Percentiles rank a stretch among this genome's conserved stretches.
These are phyloP conservation scores for Marchantia paleacea DNA, from an alignment of 225 moss, liverwort and hornwort species.

Conservation along the genomic window DNA sequence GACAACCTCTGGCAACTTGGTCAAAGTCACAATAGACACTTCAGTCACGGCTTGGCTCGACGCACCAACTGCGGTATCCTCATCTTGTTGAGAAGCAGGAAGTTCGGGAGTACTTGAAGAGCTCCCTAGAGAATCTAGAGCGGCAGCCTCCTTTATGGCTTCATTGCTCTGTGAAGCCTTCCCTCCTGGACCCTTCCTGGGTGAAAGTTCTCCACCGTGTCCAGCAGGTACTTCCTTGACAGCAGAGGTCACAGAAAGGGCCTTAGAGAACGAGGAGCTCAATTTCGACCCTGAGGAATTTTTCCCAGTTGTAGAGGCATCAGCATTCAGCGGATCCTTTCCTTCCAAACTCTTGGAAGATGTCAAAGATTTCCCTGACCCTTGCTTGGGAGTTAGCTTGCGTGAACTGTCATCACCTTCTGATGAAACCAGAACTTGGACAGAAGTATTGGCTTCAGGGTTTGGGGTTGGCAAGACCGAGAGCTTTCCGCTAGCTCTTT, in stretches of 20 bases:
- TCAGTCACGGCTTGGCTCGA: background rate
- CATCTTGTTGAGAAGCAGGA: background rate
- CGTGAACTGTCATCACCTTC: constrained; percentile 23
- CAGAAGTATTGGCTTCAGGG: constrained; percentile 7
- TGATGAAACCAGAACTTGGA: background rate
- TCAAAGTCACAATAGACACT: background rate
- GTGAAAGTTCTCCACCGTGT: constrained; percentile 2
- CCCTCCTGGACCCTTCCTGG: constrained; percentile 2
- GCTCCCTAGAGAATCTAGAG: background rate
- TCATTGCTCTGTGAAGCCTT: background rate
- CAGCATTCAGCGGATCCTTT: constrained; percentile 14
- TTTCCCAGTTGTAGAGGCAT: constrained; percentile 18
- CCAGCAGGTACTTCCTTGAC: constrained; percentile 19
- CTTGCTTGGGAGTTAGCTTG: constrained; percentile 26
- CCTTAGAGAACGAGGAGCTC: constrained; percentile 22
- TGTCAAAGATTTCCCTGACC: constrained; percentile 23
- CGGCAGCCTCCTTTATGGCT: background rate
- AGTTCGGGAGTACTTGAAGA: background rate
- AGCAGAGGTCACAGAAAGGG: background rate
- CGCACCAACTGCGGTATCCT: background rate
- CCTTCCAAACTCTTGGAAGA: constrained; percentile 26
- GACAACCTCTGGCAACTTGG: too few species aligned
- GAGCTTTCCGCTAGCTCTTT: constrained; percentile 21
- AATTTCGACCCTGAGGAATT: constrained; percentile 8
- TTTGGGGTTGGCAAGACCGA: constrained; percentile 12